A percentile compares a stretch with the other conserved stretches of the same genome.
Evolutionary conservation across 495 filamentous ascomycete species (phyloP).

Genomic region (Xylaria grammica): DNA sequence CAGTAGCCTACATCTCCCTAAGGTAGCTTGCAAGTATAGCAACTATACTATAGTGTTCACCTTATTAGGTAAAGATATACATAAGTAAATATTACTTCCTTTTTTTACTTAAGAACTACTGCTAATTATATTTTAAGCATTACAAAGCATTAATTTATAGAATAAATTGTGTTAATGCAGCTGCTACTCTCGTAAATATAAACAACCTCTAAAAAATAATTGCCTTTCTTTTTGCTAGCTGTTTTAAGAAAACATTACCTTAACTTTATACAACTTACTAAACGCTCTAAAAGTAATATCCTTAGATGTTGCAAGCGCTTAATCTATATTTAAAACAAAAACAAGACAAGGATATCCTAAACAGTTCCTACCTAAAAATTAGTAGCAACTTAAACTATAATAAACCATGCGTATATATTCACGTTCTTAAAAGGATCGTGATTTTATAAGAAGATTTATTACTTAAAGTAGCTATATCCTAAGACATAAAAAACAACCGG

Average conservation of each 20-base stretch:
- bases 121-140: not conserved
- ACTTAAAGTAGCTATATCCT: not conserved
- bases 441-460: not conserved
- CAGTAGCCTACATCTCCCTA: not conserved
- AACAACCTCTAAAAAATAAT: not conserved
- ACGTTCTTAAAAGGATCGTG: not conserved
- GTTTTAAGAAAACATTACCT: not conserved
- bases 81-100: not conserved
- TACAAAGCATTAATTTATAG: conserved; percentile 2
- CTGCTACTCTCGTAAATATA: not conserved
- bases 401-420: not conserved
- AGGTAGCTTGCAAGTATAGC: not conserved
- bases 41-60: not conserved
- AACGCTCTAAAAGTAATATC: not conserved
- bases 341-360: not conserved
- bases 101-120: not conserved
- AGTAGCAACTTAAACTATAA: not conserved
- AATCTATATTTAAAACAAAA: not conserved
- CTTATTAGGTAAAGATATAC: not conserved
- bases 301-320: not conserved
- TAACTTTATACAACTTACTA: not conserved
- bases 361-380: not conserved
- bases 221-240: not conserved
- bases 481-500: not conserved
- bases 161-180: not conserved